phyloP scores from a whole-genome alignment of 2,329 filamentous ascomycete genomes.

The Phialophora macrospora region DNA sequence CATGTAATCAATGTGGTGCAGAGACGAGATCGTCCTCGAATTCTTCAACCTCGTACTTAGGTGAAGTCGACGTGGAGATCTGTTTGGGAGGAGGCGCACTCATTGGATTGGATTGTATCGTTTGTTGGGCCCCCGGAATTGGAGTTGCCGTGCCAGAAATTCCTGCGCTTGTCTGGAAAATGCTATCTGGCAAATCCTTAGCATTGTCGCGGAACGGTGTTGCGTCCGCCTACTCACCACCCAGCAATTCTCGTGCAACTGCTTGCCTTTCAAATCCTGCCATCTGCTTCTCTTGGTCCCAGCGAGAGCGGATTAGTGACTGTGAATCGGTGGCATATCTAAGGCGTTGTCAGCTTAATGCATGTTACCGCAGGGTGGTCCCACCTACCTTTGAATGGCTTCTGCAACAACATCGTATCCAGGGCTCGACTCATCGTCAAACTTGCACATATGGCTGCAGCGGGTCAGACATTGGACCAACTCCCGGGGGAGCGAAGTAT shows the following conservation, averaged over 20 bases:
- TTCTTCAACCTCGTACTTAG: constrained; percentile 37
- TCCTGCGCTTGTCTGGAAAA: constrained; percentile 22
- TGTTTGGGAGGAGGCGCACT: constrained; percentile 33
- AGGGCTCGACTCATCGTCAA: constrained; percentile 65
- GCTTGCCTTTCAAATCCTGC: constrained; percentile 46
- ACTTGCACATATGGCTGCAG: constrained; percentile 72
- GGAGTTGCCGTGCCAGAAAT: constrained; percentile 19
- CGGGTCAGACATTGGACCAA: background rate
- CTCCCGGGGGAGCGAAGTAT: background rate
- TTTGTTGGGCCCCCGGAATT: constrained; percentile 2
- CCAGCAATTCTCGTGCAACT: constrained; percentile 47
- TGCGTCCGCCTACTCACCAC: constrained; percentile 40
- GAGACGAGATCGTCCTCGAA: constrained; percentile 28
- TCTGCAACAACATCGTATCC: constrained; percentile 65
- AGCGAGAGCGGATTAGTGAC: constrained; percentile 60
- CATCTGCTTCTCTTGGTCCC: constrained; percentile 61
- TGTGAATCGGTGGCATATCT: constrained; percentile 59
- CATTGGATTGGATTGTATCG: constrained; percentile 28
- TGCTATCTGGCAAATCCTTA: constrained; percentile 22
- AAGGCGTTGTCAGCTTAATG: constrained; percentile 32
- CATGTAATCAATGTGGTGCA: constrained; percentile 22
- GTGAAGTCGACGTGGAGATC: constrained; percentile 20
- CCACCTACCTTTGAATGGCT: constrained; percentile 44
- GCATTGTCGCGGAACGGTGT: background rate
- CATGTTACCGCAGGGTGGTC: background rate